Evolutionary conservation across 768 basidiomycete genomes (phyloP), one percentile per base, ranked within the genome.

Genomic region (Suillus bovinus): DNA sequence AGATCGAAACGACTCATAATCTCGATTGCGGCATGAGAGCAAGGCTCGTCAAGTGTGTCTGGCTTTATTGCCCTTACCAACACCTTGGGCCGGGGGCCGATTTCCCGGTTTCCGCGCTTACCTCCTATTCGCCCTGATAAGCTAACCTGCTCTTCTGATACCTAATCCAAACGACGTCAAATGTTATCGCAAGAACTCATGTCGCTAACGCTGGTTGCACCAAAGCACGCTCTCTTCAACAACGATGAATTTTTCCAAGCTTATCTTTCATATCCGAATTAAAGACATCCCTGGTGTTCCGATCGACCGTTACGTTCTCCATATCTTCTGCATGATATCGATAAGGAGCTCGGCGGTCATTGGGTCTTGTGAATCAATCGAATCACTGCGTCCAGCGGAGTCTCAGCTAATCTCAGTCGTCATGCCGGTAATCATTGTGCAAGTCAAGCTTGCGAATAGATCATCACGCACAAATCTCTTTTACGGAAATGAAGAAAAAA

Each of bases 191-290:
- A 17, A 29, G 50, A 52, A 52, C 20, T 52, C 20, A 13, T 33
- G 20, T 56, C 24, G 5, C 55, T 39, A 39, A 56, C 27, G 20
- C 6, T 38, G 54, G 36, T 34, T 39, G 11, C 55, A 20, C 38
- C 17, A 56, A 14, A 27, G 38, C 38, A 36, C 38, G 38, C 38
- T 52, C 10, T 52, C 20, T 52, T n/a, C 31, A 33, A 6, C 31
- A 13, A 20, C 29, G 50, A 52, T 52, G 31, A n/a, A 33, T 33
- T 10, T 20, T 31, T n/a, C 10, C 29, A 31, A 52, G 29, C 50
- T 31, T 52, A 52, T 52, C 50, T 52, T 52, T 52, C 50, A 52
- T 52, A 5, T 52, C 50, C 50, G 50, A 52, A 31, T 20, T 10
- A n/a, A 14, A n/a, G 50, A 20, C 50, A 52, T 52, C 50, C 50